phyloP scores from a whole-genome alignment of 2,329 filamentous ascomycete species.

The Trematosphaeria pertusa region DNA sequence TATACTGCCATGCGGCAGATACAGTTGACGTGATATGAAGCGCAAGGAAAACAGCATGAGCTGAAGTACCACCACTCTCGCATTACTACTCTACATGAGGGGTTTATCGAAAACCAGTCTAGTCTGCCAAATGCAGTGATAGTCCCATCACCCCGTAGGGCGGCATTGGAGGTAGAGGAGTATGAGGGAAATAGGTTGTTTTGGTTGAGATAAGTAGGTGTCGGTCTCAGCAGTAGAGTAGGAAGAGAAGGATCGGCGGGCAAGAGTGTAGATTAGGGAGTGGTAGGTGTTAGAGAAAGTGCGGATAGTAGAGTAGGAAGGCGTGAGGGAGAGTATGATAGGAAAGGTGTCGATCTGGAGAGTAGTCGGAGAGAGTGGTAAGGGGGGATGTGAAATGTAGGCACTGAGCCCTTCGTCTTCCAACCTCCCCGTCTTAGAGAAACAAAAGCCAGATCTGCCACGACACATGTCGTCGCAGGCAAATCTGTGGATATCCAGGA shows the following conservation, averaged over 20 bases:
- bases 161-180: background rate
- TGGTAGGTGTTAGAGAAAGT: background rate
- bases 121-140: constrained; percentile 24
- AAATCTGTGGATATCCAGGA: constrained; percentile 45
- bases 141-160: constrained; percentile 1
- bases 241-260: background rate
- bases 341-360: constrained; percentile 1
- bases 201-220: background rate
- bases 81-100: constrained; percentile 30
- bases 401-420: constrained; percentile 4
- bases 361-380: constrained; percentile 15
- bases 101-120: constrained; percentile 13
- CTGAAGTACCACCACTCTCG: constrained; percentile 14
- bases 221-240: too few species aligned
- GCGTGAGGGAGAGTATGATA: constrained; percentile 11
- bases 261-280: background rate
- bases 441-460: constrained; percentile 37
- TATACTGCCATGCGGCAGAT: too few species aligned
- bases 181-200: constrained; percentile 7
- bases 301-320: constrained; percentile 1
- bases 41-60: too few species aligned
- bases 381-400: constrained; percentile 1
- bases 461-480: constrained; percentile 31
- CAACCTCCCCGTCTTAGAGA: constrained; percentile 13
- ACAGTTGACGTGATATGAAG: too few species aligned